A percentile compares a stretch with the other conserved stretches of the same genome.
Conservation (phyloP, 345 rosid genomes). For the Hibiscus mutabilis region DNA sequence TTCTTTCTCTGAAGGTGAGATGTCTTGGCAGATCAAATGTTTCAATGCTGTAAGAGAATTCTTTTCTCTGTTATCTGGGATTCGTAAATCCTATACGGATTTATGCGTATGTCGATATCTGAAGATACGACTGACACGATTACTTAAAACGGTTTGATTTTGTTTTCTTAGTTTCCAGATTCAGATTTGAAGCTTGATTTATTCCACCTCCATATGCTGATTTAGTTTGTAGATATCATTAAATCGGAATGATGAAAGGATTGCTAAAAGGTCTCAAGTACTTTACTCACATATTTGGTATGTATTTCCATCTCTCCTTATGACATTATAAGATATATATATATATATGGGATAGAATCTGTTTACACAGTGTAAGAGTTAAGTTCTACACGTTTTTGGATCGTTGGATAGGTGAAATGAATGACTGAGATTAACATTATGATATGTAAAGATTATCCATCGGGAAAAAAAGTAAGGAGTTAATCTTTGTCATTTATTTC, state of each 20-base stretch:
- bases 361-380: too few relatives aligned
- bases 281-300: conserved; percentile 75
- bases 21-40: neutral
- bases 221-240: conserved; percentile 25
- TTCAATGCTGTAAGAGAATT: neutral
- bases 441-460: too few relatives aligned
- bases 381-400: too few relatives aligned
- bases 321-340: neutral
- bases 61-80: neutral
- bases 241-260: conserved; percentile 65
- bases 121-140: neutral
- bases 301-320: neutral
- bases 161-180: neutral
- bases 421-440: too few relatives aligned
- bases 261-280: conserved; percentile 66
- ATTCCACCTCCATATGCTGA: neutral
- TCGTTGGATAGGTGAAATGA: too few relatives aligned
- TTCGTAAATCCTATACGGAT: neutral
- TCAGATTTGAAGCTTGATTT: conserved; percentile 3
- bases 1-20: neutral
- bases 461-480: too few relatives aligned
- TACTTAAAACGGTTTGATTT: neutral
- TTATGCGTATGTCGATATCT: neutral
- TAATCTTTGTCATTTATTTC: too few relatives aligned
- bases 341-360: too few relatives aligned